These are phyloP conservation scores for Microthyrium microscopicum DNA, from an alignment of 2,329 filamentous ascomycete genomes.

Conservation along the genomic window DNA sequence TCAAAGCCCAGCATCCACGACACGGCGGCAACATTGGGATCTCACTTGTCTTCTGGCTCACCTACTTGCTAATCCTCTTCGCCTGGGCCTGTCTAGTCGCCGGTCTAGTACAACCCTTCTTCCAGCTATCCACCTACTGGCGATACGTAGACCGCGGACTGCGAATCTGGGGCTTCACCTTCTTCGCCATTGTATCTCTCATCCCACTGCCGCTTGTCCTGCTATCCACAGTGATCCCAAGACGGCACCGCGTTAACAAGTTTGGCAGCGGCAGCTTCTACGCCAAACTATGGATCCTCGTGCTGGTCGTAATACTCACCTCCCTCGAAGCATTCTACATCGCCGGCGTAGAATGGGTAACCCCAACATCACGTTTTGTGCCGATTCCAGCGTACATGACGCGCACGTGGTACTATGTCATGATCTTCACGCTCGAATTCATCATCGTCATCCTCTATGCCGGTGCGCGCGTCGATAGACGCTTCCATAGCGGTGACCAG, in stretches of 20 bases:
- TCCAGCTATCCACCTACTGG: conserved; percentile 39
- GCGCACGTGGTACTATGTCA: conserved; percentile 60
- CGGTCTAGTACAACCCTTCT: conserved; percentile 48
- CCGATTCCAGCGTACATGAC: conserved; percentile 52
- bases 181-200: conserved; percentile 50
- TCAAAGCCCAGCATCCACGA: conserved; percentile 56
- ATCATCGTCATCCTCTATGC: conserved; percentile 52
- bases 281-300: conserved; percentile 49
- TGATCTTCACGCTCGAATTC: conserved; percentile 62
- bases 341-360: conserved; percentile 38
- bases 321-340: conserved; percentile 55
- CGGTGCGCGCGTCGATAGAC: conserved; percentile 50
- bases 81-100: conserved; percentile 51
- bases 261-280: conserved; percentile 53
- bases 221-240: conserved; percentile 30
- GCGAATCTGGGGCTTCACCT: conserved; percentile 45
- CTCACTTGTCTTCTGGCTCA: conserved; percentile 34
- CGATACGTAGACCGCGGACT: conserved; percentile 41
- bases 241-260: conserved; percentile 30
- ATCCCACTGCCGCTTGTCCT: conserved; percentile 44
- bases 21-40: conserved; percentile 50
- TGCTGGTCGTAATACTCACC: conserved; percentile 42
- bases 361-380: conserved; percentile 27
- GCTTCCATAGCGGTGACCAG: too few species aligned
- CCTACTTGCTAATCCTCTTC: conserved; percentile 41